Conservation (phyloP, 2,329 filamentous ascomycete genomes). For the Teratosphaeriaceae sp. region DNA sequence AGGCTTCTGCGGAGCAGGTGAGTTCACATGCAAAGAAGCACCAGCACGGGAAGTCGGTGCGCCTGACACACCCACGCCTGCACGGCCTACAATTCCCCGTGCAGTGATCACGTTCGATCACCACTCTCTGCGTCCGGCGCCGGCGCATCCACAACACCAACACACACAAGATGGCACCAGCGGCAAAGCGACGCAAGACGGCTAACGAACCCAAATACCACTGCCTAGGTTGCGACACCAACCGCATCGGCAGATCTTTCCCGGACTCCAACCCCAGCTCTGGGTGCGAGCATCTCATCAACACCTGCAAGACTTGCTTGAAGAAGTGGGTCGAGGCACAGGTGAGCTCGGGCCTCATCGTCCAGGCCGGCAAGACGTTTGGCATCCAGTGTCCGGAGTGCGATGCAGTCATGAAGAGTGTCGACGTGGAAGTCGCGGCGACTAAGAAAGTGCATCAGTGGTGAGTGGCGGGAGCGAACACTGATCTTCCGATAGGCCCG, state of each 20-base stretch:
- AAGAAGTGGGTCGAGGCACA: slow-evolving; percentile 27
- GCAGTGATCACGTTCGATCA: no score
- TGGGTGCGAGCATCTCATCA: slow-evolving; percentile 30
- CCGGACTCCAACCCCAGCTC: slow-evolving; percentile 29
- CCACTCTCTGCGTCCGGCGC: neutral
- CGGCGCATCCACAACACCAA: neutral
- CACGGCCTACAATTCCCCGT: no score
- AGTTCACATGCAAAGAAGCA: neutral
- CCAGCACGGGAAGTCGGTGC: neutral
- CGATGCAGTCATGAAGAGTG: slow-evolving; percentile 35
- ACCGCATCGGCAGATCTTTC: slow-evolving; percentile 19
- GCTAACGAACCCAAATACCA: slow-evolving; percentile 9
- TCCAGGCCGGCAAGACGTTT: slow-evolving; percentile 5
- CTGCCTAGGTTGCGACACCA: slow-evolving; percentile 17
- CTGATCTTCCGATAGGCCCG: neutral
- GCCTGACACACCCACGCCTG: neutral
- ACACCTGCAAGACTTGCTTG: slow-evolving; percentile 32
- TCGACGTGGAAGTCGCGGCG: slow-evolving; percentile 42
- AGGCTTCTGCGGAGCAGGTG: neutral
- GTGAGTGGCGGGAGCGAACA: slow-evolving; percentile 35
- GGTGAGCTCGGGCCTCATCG: slow-evolving; percentile 1
- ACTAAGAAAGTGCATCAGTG: slow-evolving; percentile 38
- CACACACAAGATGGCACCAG: neutral
- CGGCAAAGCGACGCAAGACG: slow-evolving; percentile 11
- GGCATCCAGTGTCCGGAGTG: slow-evolving; percentile 43